Base-by-base conservation (phyloP, 2,329 filamentous ascomycete genomes). In the Fusarium nanum region DNA sequence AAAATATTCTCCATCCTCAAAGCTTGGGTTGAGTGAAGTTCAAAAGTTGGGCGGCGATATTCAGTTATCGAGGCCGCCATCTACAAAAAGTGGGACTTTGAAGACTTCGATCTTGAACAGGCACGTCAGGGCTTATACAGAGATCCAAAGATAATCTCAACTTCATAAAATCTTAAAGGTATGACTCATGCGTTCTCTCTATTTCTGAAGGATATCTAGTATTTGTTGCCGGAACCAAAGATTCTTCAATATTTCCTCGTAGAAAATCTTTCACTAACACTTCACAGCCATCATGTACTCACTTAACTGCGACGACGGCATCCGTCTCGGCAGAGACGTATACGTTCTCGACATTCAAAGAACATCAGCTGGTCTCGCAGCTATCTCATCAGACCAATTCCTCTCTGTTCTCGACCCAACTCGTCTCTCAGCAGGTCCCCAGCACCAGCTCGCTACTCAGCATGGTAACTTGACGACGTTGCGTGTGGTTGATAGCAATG, bases 301-400 rank as follows among this genome's bases (percentile, higher is more conserved):
- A 18, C 80, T 81, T 70, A 57, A 55, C 62, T 76, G 75, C 63
- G 57, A 75, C 57, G 79, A 80, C 54, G 61, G 68, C 32, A 73
- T 78, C 68, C 69, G 61, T 70, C 75, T 78, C 66, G 72, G 74
- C 28, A 64, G 62, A 50, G 83, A 85, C 46, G 81, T 85, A 54
- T 91, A 91, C 76, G 84, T 91, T 34, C 85, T 89, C 52, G 84
- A 88, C 63, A 81, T 91, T 55, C 80, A 85, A 27, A 83, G 86
- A n/a, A 81, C 86, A 6, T 71, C 81, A 1, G 76, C 80, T 3
- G 83, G 85, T 7, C 83, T 92, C 42, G 88, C 87, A 3, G 85
- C 88, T 18, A 91, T 92, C 60, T 87, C 89, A 5, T 93, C 92
- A 1, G 90, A 93, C 80, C 88, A 93, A 78, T 85, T 83, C n/a